Conservation (phyloP, 2,329 filamentous ascomycete genomes). For the Fusarium multiceps region DNA sequence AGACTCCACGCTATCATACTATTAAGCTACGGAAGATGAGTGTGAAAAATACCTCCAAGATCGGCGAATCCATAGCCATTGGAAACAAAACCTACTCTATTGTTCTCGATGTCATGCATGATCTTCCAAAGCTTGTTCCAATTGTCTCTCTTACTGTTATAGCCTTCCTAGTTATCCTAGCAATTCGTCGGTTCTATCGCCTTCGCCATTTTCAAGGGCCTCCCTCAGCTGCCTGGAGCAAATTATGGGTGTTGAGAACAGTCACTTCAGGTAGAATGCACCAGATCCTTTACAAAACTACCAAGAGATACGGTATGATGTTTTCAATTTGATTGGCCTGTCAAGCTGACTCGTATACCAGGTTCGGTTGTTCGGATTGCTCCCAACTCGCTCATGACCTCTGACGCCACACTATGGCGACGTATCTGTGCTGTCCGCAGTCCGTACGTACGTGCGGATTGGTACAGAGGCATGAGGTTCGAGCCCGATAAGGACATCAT, state of each 20-base stretch:
- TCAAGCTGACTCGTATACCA: background rate
- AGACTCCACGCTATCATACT: accelerated
- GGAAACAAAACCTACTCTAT: too few relatives aligned
- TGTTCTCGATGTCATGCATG: accelerated
- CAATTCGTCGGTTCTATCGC: too few relatives aligned
- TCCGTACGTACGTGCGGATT: background rate
- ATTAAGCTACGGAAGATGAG: accelerated
- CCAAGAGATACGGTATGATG: too few relatives aligned
- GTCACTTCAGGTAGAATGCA: too few relatives aligned
- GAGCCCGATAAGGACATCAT: background rate
- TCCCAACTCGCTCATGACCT: background rate
- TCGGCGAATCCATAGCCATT: too few relatives aligned
- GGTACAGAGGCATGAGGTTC: background rate
- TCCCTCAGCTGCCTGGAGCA: too few relatives aligned
- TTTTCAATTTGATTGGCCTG: too few relatives aligned
- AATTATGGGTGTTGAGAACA: too few relatives aligned
- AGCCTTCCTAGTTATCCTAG: accelerated
- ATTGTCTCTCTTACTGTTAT: accelerated
- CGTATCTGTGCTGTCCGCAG: background rate
- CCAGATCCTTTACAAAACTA: too few relatives aligned
- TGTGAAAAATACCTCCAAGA: too few relatives aligned
- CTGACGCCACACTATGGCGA: background rate
- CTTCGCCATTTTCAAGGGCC: too few relatives aligned
- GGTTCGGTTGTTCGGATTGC: background rate
- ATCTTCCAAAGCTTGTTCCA: accelerated